Evolutionary conservation across 2,329 filamentous ascomycete genomes (phyloP).

Genomic region (Mycosphaerella sp.): DNA sequence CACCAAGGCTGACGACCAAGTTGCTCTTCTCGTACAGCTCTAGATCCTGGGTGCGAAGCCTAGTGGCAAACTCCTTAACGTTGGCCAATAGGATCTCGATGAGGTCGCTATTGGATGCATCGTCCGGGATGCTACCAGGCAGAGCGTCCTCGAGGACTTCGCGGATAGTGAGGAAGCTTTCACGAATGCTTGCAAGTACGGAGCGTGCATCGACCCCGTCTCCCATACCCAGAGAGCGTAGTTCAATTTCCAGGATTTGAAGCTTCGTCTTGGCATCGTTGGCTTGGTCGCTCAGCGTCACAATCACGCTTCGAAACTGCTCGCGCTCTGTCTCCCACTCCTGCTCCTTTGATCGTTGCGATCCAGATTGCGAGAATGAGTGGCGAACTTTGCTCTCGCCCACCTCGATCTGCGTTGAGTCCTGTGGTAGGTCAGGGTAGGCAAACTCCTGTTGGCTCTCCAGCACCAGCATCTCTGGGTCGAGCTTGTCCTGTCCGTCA

Average conservation of each 20-base stretch:
- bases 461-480: slow-evolving; percentile 32
- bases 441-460: slow-evolving; percentile 25
- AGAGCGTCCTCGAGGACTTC: slow-evolving; percentile 37
- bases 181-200: slow-evolving; percentile 38
- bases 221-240: slow-evolving; percentile 39
- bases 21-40: slow-evolving; percentile 32
- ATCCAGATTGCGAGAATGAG: slow-evolving; percentile 16
- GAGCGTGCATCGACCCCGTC: slow-evolving; percentile 31
- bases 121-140: slow-evolving; percentile 34
- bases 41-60: slow-evolving; percentile 33
- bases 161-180: slow-evolving; percentile 38
- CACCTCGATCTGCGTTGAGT: slow-evolving; percentile 5
- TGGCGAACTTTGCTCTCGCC: slow-evolving; percentile 8
- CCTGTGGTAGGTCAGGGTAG: slow-evolving; percentile 24
- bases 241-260: slow-evolving; percentile 39
- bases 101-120: slow-evolving; percentile 37
- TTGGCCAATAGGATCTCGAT: slow-evolving; percentile 35
- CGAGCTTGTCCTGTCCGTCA: slow-evolving; percentile 13
- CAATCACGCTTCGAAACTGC: slow-evolving; percentile 37
- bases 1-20: slow-evolving; percentile 31
- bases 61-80: slow-evolving; percentile 32
- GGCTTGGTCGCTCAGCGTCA: slow-evolving; percentile 34
- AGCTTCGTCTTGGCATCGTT: slow-evolving; percentile 38
- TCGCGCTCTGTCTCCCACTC: slow-evolving; percentile 22
- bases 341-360: slow-evolving; percentile 11